Conservation (phyloP, 495 filamentous ascomycete genomes). For the Lasiosphaeria miniovina region DNA sequence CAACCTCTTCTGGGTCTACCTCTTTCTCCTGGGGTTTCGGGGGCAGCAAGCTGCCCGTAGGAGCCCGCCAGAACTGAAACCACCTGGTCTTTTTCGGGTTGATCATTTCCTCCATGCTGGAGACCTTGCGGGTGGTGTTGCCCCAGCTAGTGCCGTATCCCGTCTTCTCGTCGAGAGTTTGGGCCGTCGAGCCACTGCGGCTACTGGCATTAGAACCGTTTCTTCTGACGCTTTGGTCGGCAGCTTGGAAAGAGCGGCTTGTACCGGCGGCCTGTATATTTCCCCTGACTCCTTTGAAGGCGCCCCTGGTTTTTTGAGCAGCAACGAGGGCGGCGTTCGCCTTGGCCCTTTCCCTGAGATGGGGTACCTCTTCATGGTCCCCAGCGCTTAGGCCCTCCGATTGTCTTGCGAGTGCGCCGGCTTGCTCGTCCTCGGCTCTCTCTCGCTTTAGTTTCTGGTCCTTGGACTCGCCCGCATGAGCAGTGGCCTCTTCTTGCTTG, state of each 20-base stretch:
- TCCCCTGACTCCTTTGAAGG: no score
- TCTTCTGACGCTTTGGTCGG: no score
- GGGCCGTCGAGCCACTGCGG: no score
- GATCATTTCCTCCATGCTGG: conserved; percentile 43
- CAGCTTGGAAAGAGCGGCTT: conserved; percentile 21
- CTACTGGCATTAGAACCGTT: no score
- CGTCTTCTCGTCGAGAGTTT: conserved; percentile 14
- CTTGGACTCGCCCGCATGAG: conserved; percentile 45
- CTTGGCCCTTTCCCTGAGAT: conserved; percentile 54
- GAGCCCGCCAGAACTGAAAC: conserved; percentile 56
- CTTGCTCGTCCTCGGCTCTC: conserved; percentile 53
- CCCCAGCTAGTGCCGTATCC: conserved; percentile 29
- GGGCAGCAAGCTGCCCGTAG: conserved; percentile 49
- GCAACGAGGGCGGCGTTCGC: not conserved
- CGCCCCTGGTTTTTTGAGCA: no score
- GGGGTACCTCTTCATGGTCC: conserved; percentile 74
- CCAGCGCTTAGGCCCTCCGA: conserved; percentile 74
- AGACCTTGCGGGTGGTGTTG: conserved; percentile 45
- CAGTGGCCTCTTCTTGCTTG: conserved; percentile 63
- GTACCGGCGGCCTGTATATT: conserved; percentile 4
- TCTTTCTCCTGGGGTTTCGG: conserved; percentile 50
- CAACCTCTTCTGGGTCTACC: conserved; percentile 35
- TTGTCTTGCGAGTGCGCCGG: conserved; percentile 59
- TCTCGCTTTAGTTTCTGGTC: conserved; percentile 47
- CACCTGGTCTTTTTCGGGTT: conserved; percentile 41